phyloP scores from a whole-genome alignment of 2,329 filamentous ascomycete genomes.

The Cladosporium sp. region DNA sequence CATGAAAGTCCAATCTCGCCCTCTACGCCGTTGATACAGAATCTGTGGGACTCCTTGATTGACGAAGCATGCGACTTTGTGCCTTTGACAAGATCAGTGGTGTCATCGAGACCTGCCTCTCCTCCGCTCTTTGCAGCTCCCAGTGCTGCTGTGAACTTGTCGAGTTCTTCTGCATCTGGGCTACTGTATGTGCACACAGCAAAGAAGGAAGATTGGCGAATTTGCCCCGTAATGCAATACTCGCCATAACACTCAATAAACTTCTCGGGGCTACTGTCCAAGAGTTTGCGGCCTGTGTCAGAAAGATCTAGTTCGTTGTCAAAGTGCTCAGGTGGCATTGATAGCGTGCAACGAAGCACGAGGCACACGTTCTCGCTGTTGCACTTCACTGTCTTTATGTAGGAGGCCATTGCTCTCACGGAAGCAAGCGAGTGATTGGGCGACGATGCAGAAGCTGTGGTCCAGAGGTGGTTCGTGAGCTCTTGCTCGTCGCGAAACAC shows the following conservation, averaged over 20 bases:
- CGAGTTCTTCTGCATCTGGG: not conserved
- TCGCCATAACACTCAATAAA: conserved; percentile 13
- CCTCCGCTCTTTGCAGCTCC: not conserved
- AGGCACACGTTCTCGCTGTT: conserved; percentile 1
- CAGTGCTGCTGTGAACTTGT: not conserved
- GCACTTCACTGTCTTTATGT: conserved; percentile 2
- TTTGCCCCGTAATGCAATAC: conserved; percentile 11
- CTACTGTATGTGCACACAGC: conserved; percentile 13
- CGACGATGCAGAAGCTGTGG: not conserved
- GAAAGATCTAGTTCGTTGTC: conserved; percentile 6
- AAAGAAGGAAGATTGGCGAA: conserved; percentile 12
- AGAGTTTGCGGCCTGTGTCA: not conserved
- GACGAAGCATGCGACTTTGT: not conserved
- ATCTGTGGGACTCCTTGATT: conserved; percentile 7
- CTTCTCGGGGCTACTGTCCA: conserved; percentile 1
- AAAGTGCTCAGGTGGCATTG: conserved; percentile 13
- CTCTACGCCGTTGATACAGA: not conserved
- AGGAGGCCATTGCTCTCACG: not conserved
- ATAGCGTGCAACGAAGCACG: conserved; percentile 8
- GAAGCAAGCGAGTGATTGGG: conserved; percentile 1
- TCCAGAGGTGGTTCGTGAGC: conserved; percentile 1
- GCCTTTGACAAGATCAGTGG: conserved; percentile 13
- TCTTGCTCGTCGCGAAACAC: conserved; percentile 8
- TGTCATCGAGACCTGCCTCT: not conserved
- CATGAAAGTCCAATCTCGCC: not conserved